Conservation (phyloP, 768 basidiomycete species). For the Kwoniella sp. region DNA sequence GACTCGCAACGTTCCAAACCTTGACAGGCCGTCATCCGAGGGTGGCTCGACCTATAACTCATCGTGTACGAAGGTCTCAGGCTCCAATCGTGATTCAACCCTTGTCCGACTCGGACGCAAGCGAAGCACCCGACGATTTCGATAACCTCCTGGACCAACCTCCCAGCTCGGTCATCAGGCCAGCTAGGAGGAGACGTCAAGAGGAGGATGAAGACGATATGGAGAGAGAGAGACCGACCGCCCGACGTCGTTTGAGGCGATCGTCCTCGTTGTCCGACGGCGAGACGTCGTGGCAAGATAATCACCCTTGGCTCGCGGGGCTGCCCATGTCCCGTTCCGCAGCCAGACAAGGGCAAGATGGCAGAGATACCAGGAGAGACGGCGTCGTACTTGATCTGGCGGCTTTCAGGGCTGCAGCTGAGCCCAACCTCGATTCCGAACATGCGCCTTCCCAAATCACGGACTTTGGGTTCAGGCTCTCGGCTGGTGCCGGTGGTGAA, state of each 20-base stretch:
- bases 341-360: not conserved
- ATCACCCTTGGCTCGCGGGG: not conserved
- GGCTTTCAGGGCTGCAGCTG: too few relatives aligned
- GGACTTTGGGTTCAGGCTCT: too few relatives aligned
- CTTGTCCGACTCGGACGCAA: slow-evolving; percentile 11
- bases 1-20: not conserved
- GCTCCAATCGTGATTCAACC: not conserved
- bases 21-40: not conserved
- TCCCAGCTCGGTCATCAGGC: not conserved
- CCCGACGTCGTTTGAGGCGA: not conserved
- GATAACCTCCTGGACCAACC: slow-evolving; percentile 14
- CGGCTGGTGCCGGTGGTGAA: too few relatives aligned
- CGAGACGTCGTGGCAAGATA: not conserved
- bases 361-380: slow-evolving; percentile 31
- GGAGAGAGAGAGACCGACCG: not conserved
- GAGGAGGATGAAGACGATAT: slow-evolving; percentile 1
- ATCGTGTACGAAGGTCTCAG: not conserved
- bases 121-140: slow-evolving; percentile 18
- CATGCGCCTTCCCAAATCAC: too few relatives aligned
- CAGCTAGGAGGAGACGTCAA: not conserved
- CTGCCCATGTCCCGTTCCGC: not conserved
- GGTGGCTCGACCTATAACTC: not conserved
- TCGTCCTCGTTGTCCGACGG: not conserved
- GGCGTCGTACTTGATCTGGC: slow-evolving; percentile 34
- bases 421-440: too few relatives aligned